Base-by-base conservation (phyloP, 257 asterid genomes). In the Ocimum tenuiflorum region DNA sequence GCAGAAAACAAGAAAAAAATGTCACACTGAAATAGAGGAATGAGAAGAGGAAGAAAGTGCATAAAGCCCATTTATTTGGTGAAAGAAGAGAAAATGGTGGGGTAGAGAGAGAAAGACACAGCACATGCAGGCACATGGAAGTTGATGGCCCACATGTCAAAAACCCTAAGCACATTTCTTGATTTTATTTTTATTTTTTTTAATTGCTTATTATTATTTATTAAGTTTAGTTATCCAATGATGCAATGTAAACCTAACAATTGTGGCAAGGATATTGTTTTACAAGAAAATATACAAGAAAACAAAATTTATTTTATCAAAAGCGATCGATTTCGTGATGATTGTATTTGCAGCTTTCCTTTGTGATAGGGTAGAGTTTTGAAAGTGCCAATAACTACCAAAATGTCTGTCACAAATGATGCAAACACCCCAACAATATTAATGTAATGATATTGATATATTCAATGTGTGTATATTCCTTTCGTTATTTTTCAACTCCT, bases 81-180 rank as follows among this genome's bases (percentile, higher is more conserved):
- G 80, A 83, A 81, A 75, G 81, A 52, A 71, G 67, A 45, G 75
- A 50, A 17, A 75, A 79, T 80, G 89, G 95, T 87, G 95, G 96
- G 91, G 69, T 85, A 60, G 62, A 69, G 15, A 59, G 82, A 78
- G 84, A 71, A 77, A 80, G 85, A 89, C 96, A 83, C 74, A 74
- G 80, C 96, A 89, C 96, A 87, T 89, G 96, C 83, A 7, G 76
- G 87, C 95, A 89, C 96, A 89, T 89, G 96, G 81, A 81, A 78
- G 12, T 68, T 56, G 49, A 78, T 78, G 95, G 84, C 87, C 95
- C 96, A 69, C 91, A 75, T 60, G 69, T 56, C 65, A 69, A 75
- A 75, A 80, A 72, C 82, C 91, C 86, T 74, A 74, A 46, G 33
- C 51, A 60, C 14, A 43, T 62, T 10, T 3, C 0, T 33, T 8